Evolutionary conservation across 169 alveolate genomes (phyloP), one percentile per base, ranked within the genome.

Genomic region (Condylostoma magnum): DNA sequence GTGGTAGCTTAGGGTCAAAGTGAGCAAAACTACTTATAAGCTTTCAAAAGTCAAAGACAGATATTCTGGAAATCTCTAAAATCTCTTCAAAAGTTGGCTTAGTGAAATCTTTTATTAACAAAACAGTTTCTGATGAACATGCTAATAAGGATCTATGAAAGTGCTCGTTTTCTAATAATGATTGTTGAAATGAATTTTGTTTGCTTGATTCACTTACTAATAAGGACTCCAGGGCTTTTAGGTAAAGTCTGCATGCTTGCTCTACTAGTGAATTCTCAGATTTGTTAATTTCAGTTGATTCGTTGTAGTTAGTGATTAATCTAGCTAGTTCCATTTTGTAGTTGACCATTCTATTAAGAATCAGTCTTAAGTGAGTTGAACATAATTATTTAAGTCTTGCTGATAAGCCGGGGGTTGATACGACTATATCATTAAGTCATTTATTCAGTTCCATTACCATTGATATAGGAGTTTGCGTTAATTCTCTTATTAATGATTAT

Each of bases 1-100:
- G 55, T 1, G 86, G 86, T 82, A 79, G 70, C 31, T 51, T 36
- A 3, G 69, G 69, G 33, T 79, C 86, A 48, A 79, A 78, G 15
- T 71, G 58, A 6, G 72, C 25, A 60, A 79, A 79, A 10, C 76
- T 52, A 44, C 72, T 71, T 20, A 78, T 34, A 12, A 78, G 27
- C 46, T 70, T 58, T 81, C 85, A 78, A 43, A 63, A 53, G 54
- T 78, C 85, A 41, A 78, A 72, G 8, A 67, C 66, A 2, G 71
- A 27, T 33, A 78, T 12, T n/a, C 50, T 30, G 27, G 71, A 33
- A n/a, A 71, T 27, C 18, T 71, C 57, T 10, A 78, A 71, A 8
- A 68, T 66, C 2, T 52, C 53, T 28, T 68, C 53, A 28, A 38
- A 22, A 4, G 15, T 44, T 8, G 20, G 18, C 28, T 28, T 22